Conservation (phyloP, 1,284 basidiomycete genomes). For the Moesziomyces antarcticus region DNA sequence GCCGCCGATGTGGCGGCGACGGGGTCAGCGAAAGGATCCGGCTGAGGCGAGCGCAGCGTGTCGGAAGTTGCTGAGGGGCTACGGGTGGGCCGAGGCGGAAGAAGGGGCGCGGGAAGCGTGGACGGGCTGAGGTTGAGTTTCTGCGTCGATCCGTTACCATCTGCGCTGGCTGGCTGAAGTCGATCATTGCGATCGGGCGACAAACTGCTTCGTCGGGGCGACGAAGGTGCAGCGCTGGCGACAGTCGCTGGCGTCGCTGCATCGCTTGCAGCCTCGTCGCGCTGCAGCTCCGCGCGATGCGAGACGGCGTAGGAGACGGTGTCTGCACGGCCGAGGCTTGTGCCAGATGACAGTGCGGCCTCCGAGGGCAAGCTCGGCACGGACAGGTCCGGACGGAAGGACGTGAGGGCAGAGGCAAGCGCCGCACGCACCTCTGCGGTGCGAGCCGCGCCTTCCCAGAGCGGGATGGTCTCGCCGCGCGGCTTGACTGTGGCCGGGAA, state of each 20-base stretch:
- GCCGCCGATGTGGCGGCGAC: constrained; percentile 5
- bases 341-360: constrained; percentile 12
- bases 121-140: constrained; percentile 46
- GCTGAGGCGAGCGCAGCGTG: constrained; percentile 24
- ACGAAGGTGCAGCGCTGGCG: constrained; percentile 1
- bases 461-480: constrained; percentile 29
- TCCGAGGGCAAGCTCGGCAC: constrained; percentile 29
- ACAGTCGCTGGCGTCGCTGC: constrained; percentile 1
- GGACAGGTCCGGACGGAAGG: constrained; percentile 33
- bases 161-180: constrained; percentile 14
- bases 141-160: constrained; percentile 12
- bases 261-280: constrained; percentile 4
- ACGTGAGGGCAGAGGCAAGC: constrained; percentile 45
- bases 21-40: constrained; percentile 35
- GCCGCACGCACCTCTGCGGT: constrained; percentile 57
- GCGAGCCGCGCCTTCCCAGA: constrained; percentile 50
- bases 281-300: constrained; percentile 40
- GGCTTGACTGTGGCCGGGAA: constrained; percentile 44
- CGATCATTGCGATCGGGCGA: constrained; percentile 19
- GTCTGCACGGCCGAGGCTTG: constrained; percentile 35
- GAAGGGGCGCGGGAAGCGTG: constrained; percentile 31
- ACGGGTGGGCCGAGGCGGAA: constrained; percentile 39
- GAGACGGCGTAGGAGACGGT: constrained; percentile 42
- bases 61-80: constrained; percentile 25
- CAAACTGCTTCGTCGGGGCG: constrained; percentile 19